Base-by-base conservation (phyloP, 2,329 filamentous ascomycete genomes). In the Diaporthe aspalathi region DNA sequence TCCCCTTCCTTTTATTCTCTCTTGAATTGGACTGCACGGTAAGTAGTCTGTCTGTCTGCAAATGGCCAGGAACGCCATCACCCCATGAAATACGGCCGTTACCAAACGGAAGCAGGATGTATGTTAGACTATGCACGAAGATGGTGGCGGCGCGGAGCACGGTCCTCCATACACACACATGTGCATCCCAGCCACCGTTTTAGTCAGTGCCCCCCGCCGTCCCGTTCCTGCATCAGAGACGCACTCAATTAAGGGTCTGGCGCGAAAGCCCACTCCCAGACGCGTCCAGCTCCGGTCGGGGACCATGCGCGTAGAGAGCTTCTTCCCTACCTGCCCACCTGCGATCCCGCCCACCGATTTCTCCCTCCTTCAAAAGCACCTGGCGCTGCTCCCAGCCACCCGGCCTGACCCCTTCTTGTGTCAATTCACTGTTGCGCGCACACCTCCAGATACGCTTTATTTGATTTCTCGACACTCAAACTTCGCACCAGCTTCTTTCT, bases 211-310 rank as follows among this genome's bases (percentile, higher is more conserved):
- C 43, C 43, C 22, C 43, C 43, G 35, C 27, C 43, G 7, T 47
- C 12, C 40, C 20, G 40, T 47, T 32, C 57, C 57, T 47, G 40
- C 40, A 32, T 62, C 27, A 14, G 57, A 17, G 57, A 17, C 49
- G 43, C 53, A 52, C 24, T 50, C 67, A 68, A 47, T 68, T 60
- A 60, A 68, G 52, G 53, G 53, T 54, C 66, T 68, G 43, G 40
- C 67, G 67, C 67, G 67, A 68, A 60, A 68, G 67, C 67, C 67
- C 67, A 68, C 67, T 40, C 45, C 56, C 54, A 54, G 53, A 60
- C 67, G 67, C 67, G 67, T 68, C 20, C 63, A 29, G 49, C 40
- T 50, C 43, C n/a, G n/a, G n/a, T n/a, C n/a, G 24, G 45, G 32
- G 53, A 38, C 29, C 53, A 56, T 50, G 66, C 66, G 67, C 67